Base-by-base conservation (phyloP, 305 asterid genomes). In the Solanum aculeatissimum region DNA sequence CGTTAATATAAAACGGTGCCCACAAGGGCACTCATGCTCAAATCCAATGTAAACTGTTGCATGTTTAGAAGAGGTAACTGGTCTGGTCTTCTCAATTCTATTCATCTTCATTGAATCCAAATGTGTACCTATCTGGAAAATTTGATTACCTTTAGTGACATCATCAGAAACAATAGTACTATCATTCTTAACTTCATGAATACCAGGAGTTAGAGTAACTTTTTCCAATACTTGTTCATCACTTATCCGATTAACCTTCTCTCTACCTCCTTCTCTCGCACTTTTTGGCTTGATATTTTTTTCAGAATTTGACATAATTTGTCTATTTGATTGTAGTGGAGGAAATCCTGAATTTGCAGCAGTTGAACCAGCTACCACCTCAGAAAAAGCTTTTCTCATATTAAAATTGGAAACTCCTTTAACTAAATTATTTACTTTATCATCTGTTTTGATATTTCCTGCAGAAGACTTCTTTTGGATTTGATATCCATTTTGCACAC, bases 361-460 rank as follows among this genome's bases (percentile, higher is more conserved):
- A 62, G 93, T 88, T n/a, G 94, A 87, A 82, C 98, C 99, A 40
- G 99, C 97, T 88, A 97, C 99, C 80, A 97, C 99, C 91, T 97
- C 99, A 55, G 98, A 92, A 87, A 97, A 97, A 9, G 94, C 95
- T 85, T 97, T 97, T 88, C 92, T 91, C 96, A 93, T 91, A 35
- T 89, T 87, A 88, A 93, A 87, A 80, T 89, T 93, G 83, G 93
- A 86, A 77, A 88, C 83, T 68, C 90, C 94, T 89, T 87, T 85
- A 65, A 91, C 90, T 65, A 88, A 71, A 88, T 55, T 86, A 62
- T 84, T 58, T 54, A 47, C 85, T 81, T 89, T 92, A 86, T 86
- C 86, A 66, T 83, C 92, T 54, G 89, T 80, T 85, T 88, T 91
- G 77, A 78, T 79, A 84, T 80, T 80, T 87, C 89, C 90, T 25